A percentile compares a stretch with the other conserved stretches of the same genome.
Conservation (phyloP, 139 green algal species). For the Chlamydomonas sp. region DNA sequence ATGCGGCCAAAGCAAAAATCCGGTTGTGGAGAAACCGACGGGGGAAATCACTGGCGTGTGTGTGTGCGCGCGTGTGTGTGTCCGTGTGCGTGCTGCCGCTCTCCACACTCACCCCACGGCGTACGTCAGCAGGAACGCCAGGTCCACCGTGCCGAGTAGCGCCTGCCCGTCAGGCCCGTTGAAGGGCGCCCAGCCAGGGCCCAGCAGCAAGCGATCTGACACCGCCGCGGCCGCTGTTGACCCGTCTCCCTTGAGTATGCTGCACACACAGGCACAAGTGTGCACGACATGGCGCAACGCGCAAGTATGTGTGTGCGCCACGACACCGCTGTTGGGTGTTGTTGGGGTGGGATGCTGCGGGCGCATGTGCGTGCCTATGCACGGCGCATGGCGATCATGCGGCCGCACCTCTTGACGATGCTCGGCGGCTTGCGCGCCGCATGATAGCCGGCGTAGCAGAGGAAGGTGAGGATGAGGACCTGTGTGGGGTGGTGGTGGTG, state of each 20-base stretch:
- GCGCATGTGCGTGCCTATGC: no score
- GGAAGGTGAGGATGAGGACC: conserved; percentile 85
- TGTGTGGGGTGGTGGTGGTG: conserved; percentile 24
- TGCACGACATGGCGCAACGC: no score
- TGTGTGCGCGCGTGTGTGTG: background rate
- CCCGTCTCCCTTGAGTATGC: conserved; percentile 34
- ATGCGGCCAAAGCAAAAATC: no score
- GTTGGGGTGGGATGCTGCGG: no score
- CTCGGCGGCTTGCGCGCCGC: conserved; percentile 79
- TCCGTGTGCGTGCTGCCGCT: background rate
- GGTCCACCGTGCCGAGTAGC: conserved; percentile 77
- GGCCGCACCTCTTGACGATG: conserved; percentile 80
- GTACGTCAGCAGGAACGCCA: conserved; percentile 87
- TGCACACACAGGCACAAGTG: conserved; percentile 18
- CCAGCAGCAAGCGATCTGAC: conserved; percentile 1
- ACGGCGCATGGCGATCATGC: no score
- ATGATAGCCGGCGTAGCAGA: conserved; percentile 86
- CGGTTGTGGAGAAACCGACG: background rate
- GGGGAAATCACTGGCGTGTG: no score
- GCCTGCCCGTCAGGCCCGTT: conserved; percentile 62
- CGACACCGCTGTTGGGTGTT: no score
- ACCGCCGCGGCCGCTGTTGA: background rate
- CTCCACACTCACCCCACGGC: conserved; percentile 53
- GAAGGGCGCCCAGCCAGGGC: conserved; percentile 80
- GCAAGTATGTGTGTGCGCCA: no score